These are phyloP conservation scores for Endothia cerciana DNA, from an alignment of 2,329 filamentous ascomycete species.

Conservation along the genomic window DNA sequence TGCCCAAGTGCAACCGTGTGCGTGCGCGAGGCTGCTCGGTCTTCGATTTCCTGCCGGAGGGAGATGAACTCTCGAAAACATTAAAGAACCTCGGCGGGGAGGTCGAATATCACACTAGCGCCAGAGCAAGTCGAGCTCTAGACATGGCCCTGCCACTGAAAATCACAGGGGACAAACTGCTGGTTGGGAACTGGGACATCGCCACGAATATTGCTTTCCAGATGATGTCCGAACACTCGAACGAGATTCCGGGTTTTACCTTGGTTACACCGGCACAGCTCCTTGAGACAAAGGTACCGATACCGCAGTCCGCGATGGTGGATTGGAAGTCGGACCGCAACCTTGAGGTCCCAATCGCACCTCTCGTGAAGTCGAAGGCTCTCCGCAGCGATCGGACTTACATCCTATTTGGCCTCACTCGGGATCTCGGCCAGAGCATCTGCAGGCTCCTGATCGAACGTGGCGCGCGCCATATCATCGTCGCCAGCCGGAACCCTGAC, in stretches of 20 bases:
- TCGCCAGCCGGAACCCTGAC: slow-evolving; percentile 45
- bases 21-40: slow-evolving; percentile 28
- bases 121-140: background rate
- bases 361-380: slow-evolving; percentile 33
- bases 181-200: background rate
- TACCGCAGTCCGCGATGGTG: slow-evolving; percentile 39
- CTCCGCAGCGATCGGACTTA: slow-evolving; percentile 44
- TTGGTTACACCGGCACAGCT: slow-evolving; percentile 28
- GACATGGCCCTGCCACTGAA: background rate
- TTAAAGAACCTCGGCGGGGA: slow-evolving; percentile 33
- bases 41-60: slow-evolving; percentile 40
- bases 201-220: background rate
- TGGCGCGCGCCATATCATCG: slow-evolving; percentile 44
- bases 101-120: slow-evolving; percentile 33
- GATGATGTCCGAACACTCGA: background rate
- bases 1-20: slow-evolving; percentile 30
- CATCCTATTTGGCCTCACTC: slow-evolving; percentile 45
- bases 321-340: slow-evolving; percentile 45
- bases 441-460: slow-evolving; percentile 42
- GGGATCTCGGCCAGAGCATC: slow-evolving; percentile 51
- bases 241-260: background rate
- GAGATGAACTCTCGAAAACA: slow-evolving; percentile 34
- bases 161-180: background rate
- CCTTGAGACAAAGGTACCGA: slow-evolving; percentile 23
- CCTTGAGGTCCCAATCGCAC: slow-evolving; percentile 33